Base-by-base conservation (phyloP, 2,329 filamentous ascomycete genomes). In the Epichloe coenophiala region DNA sequence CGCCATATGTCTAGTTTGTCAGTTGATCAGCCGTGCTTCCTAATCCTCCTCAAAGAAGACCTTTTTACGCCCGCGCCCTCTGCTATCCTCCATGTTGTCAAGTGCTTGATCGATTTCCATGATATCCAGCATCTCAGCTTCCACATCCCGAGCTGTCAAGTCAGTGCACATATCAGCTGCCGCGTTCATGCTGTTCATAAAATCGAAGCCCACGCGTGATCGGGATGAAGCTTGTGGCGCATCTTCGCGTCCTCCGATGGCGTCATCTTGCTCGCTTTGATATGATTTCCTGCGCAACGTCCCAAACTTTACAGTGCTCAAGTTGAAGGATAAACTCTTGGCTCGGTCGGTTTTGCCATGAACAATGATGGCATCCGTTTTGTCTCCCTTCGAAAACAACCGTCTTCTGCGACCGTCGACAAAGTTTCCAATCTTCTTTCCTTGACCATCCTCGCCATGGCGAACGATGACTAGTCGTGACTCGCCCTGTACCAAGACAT, bases 91-190 rank as follows among this genome's bases (percentile, higher is more conserved):
- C 75, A 84, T 69, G 47, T 66, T 69, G 45, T 78, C 72, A 48
- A 84, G 63, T 46, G 74, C 76, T 52, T 77, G 73, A 56, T 84
- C 80, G 58, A 84, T 81, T 56, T 80, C 78, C 72, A 81, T 77
- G 43, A 84, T 79, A 60, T 82, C 79, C 56, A 84, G 68, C 70
- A 81, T 76, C 63, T 81, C 78, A 33, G 71, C 70, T 59, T 81
- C 78, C 12, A 80, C 69, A 51, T 81, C 72, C 35, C 78, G 67
- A 27, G 68, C 66, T 21, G 68, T 71, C n/a, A 72, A 67, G 47
- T 76, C 73, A 36, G 73, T 70, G 21, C 67, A 67, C 6, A 67
- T 63, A 51, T 81, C 77, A 3, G 78, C 78, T 2, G 78, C 78
- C 2, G 68, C 71, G 46, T 67, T 70, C 35, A 81, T 60, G 17